Percentiles rank a stretch among this genome's conserved stretches.
Evolutionary conservation across 176 grass and related monocot genomes (phyloP).

Genomic region (Aegilops speltoides): DNA sequence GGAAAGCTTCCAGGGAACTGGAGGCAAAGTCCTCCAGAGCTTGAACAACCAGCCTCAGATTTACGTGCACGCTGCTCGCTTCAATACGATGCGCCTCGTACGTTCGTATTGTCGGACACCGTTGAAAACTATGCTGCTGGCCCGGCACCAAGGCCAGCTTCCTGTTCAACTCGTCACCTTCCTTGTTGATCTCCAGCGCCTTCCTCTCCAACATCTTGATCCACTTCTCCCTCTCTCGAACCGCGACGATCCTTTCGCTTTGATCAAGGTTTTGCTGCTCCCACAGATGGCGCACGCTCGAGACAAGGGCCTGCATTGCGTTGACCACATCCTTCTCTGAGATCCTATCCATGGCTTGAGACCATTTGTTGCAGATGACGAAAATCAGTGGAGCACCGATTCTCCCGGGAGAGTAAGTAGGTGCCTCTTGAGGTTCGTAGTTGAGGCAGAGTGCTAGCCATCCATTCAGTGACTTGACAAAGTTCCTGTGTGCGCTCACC

Average conservation of each 20-base stretch:
- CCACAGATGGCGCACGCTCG: constrained; percentile 50
- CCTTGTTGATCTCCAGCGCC: constrained; percentile 61
- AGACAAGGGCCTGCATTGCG: constrained; percentile 60
- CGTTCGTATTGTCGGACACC: constrained; percentile 13
- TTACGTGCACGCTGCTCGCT: constrained; percentile 44
- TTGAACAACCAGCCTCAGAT: constrained; percentile 54
- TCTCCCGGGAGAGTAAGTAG: constrained; percentile 60
- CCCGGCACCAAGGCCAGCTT: constrained; percentile 58
- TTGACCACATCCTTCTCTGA: constrained; percentile 74
- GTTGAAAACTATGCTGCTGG: constrained; percentile 32
- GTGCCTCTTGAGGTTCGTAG: constrained; percentile 42
- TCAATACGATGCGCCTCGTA: constrained; percentile 39
- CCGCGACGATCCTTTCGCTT: constrained; percentile 35
- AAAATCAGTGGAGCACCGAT: constrained; percentile 78
- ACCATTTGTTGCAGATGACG: constrained; percentile 81
- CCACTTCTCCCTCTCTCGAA: constrained; percentile 71
- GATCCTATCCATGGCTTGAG: constrained; percentile 65
- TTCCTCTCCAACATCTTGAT: constrained; percentile 55
- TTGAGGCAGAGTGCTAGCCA: constrained; percentile 81
- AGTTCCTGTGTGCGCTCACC: constrained; percentile 80
- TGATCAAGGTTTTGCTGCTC: constrained; percentile 58
- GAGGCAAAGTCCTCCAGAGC: constrained; percentile 53
- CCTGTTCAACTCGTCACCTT: constrained; percentile 62
- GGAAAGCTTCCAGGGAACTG: constrained; percentile 56
- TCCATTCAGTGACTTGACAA: constrained; percentile 70